phyloP scores from a whole-genome alignment of 805 yeast genomes.

The Wickerhamomyces silvicola region DNA sequence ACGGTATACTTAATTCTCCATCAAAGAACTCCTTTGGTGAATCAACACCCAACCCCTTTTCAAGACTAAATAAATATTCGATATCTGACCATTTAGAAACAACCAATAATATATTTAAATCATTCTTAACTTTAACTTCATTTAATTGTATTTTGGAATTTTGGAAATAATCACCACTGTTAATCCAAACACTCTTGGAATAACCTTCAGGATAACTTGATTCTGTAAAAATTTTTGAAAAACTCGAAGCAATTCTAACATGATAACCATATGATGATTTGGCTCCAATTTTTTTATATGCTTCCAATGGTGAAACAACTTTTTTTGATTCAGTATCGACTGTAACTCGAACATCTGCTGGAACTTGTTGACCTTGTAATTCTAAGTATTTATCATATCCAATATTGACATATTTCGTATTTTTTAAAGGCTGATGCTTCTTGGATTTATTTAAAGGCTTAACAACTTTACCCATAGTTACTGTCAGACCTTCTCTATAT shows the following conservation, averaged over 20 bases:
- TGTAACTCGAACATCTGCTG: slow-evolving; percentile 74
- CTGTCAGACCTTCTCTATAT: slow-evolving; percentile 56
- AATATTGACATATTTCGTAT: slow-evolving; percentile 71
- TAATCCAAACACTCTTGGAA: slow-evolving; percentile 55
- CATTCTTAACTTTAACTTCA: slow-evolving; percentile 16
- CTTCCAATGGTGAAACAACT: slow-evolving; percentile 65
- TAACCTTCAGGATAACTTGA: slow-evolving; percentile 63
- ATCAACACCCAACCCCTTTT: slow-evolving; percentile 42
- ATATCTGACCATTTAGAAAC: slow-evolving; percentile 60
- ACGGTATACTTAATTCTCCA: slow-evolving; percentile 46
- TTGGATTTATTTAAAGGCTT: slow-evolving; percentile 29
- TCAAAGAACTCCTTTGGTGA: slow-evolving; percentile 65
- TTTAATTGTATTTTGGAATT: slow-evolving; percentile 26
- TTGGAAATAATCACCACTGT: slow-evolving; percentile 58
- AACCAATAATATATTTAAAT: slow-evolving; percentile 40
- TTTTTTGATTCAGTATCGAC: slow-evolving; percentile 57
- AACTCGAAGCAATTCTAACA: slow-evolving; percentile 58
- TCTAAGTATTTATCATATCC: slow-evolving; percentile 59
- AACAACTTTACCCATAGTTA: slow-evolving; percentile 32
- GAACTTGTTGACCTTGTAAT: slow-evolving; percentile 54
- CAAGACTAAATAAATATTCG: slow-evolving; percentile 44
- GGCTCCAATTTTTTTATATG: slow-evolving; percentile 60
- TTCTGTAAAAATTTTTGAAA: slow-evolving; percentile 66
- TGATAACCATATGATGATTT: slow-evolving; percentile 63
- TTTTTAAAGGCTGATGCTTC: slow-evolving; percentile 42